Evolutionary conservation across 2,329 filamentous ascomycete genomes (phyloP), one percentile per base, ranked within the genome.

Genomic region (Trichoderma breve): DNA sequence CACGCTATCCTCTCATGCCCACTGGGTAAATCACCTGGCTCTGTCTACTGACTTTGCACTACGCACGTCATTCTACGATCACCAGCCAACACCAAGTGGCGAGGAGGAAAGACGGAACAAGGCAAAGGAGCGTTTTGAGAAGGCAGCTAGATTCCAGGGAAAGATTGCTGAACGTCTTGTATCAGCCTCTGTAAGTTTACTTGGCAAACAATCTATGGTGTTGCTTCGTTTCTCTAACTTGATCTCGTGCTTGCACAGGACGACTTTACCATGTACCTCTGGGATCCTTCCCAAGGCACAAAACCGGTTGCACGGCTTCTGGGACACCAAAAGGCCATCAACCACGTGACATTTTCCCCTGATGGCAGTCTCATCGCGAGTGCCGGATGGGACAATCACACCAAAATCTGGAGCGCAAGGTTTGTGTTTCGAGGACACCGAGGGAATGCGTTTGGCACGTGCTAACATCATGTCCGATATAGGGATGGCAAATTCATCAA

Each of bases 241-340:
- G 28, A 26, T 47, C 9, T 53, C 6, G 11, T 26, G 28, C 14
- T 30, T 14, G 4, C 26, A 34, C 39, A 64, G 66, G 96, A 98
- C 79, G 96, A 99, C 81, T 97, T 95, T 81, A 97, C 95, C 6
- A 95, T 99, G 88, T 97, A 94, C 80, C 87, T 99, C 8, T 99
- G 95, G 95, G 93, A 97, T 73, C 95, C 95, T 0, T 86, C 90
- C 11, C 82, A 87, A 73, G 91, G 91, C 4, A 93, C 86, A 8
- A 98, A 98, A 80, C 95, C 95, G 0, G 85, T 98, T 4, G 92
- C 93, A n/a, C 87, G 94, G 39, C 88, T 98, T 83, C 83, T 94
- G n/a, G 96, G 96, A 2, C 96, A 99, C 78, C 94, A 98, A 80
- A 98, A 98, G 83, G 93, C 95, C 79, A 95, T 98, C 76, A 98